Evolutionary conservation across 306 rosid genomes (phyloP), one percentile per base, ranked within the genome.

Genomic region (Carpinus fangiana): DNA sequence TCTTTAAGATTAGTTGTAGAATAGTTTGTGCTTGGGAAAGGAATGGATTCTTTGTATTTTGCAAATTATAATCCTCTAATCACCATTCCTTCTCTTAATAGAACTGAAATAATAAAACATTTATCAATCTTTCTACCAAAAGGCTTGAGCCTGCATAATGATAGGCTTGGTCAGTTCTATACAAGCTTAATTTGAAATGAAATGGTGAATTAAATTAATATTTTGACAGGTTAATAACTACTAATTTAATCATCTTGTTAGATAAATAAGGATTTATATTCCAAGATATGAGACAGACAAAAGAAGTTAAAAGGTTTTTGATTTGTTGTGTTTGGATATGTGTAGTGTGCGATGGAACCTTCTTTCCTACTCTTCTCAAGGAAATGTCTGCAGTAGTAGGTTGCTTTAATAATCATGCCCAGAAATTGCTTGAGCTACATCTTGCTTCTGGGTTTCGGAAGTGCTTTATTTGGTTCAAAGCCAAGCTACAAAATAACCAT

Each of bases 361-460:
- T n/a, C n/a, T n/a, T n/a, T n/a, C n/a, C n/a, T n/a, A n/a, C n/a
- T n/a, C n/a, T n/a, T n/a, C n/a, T n/a, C n/a, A n/a, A n/a, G n/a
- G n/a, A n/a, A n/a, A n/a, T n/a, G n/a, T n/a, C n/a, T n/a, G n/a
- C n/a, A n/a, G n/a, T n/a, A n/a, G n/a, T n/a, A n/a, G n/a, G n/a
- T n/a, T n/a, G n/a, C n/a, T n/a, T n/a, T n/a, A n/a, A n/a, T n/a
- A n/a, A n/a, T n/a, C n/a, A n/a, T n/a, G n/a, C n/a, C n/a, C n/a
- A n/a, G n/a, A n/a, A n/a, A n/a, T n/a, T n/a, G n/a, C n/a, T n/a
- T n/a, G n/a, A n/a, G n/a, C n/a, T n/a, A n/a, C n/a, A n/a, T n/a
- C n/a, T n/a, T n/a, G n/a, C n/a, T n/a, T n/a, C n/a, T 80, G 99
- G 99, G 61, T 71, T 95, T 81, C 82, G 80, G 23, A 95, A 91